These are phyloP conservation scores for Mediolabrus comicus DNA, from an alignment of 108 stramenopile genomes.

Conservation along the genomic window DNA sequence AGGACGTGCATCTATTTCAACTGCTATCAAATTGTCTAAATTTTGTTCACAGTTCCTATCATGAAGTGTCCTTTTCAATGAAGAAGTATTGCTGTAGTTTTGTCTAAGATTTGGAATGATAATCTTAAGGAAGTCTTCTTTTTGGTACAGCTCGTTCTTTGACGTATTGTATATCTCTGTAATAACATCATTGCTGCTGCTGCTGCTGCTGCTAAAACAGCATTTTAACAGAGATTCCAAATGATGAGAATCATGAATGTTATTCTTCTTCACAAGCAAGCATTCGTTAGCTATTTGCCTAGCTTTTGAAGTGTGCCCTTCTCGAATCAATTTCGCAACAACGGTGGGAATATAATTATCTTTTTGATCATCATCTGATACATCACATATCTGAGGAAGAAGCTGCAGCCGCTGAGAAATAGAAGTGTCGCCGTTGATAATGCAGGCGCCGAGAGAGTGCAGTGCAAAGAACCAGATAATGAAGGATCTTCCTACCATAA, in stretches of 20 bases:
- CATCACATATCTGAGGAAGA: neutral
- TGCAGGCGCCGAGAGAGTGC: neutral
- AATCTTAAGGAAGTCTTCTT: neutral
- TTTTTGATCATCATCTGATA: too few species aligned
- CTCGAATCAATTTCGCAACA: neutral
- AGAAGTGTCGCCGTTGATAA: neutral
- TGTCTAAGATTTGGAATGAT: neutral
- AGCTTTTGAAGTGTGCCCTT: neutral
- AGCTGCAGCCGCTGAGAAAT: neutral
- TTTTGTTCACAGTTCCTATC: neutral
- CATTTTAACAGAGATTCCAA: neutral
- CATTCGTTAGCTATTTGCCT: neutral
- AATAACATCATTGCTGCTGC: neutral
- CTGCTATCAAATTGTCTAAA: neutral
- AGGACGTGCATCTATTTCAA: neutral
- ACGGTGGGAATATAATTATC: neutral
- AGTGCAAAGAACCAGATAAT: too few species aligned
- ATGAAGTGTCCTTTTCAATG: neutral
- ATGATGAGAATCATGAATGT: neutral
- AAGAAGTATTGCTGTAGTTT: neutral
- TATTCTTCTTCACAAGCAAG: neutral
- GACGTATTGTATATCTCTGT: neutral
- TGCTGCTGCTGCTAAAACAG: neutral
- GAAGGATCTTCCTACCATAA: too few species aligned
- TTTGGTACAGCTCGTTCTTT: neutral